Base-by-base conservation (phyloP, 2,329 filamentous ascomycete genomes). In the Aureobasidium vineae region DNA sequence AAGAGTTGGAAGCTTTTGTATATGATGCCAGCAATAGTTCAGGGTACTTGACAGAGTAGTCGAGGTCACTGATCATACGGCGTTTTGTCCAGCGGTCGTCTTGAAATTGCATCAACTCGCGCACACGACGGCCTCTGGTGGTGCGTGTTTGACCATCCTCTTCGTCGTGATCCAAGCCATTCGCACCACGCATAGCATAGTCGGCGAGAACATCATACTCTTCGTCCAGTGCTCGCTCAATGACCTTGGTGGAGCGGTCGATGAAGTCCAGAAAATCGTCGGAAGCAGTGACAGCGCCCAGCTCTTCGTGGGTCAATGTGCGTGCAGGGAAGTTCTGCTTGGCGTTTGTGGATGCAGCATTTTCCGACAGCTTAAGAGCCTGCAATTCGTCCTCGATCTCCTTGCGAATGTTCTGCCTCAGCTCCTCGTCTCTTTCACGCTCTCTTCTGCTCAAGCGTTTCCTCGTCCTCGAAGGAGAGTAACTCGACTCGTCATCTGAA, bases 21-120 rank as follows among this genome's bases (percentile, higher is more conserved):
- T 99, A 98, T 4, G 95, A 91, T 36, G 95, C 93, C 56, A 98
- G 86, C 54, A 99, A 83, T 41, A 99, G 85, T 79, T 99, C 95
- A 31, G 91, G 91, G 74, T 95, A 96, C 82, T 97, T 97, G 64
- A 92, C 90, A 52, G 94, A 98, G 79, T 97, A 99, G 79, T 94
- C 91, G 72, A 99, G 88, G 73, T 92, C 90, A 76, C 91, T 97
- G 75, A 99, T 90, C 90, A 97, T 97, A 70, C 93, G 89, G 81
- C 97, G 97, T 82, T 96, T 96, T 74, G 92, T 96, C 90, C 94
- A 97, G 75, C 92, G 86, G 68, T 96, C 90, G 74, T 97, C 93
- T 79, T 91, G 97, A 78, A 98, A 97, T 73, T 97, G 94, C 41
- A 90, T 88, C 57, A 97, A 83, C 78, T 99, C 93, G 76, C 91